Base-by-base conservation (phyloP, 768 basidiomycete genomes). In the Tulasnella sp. region DNA sequence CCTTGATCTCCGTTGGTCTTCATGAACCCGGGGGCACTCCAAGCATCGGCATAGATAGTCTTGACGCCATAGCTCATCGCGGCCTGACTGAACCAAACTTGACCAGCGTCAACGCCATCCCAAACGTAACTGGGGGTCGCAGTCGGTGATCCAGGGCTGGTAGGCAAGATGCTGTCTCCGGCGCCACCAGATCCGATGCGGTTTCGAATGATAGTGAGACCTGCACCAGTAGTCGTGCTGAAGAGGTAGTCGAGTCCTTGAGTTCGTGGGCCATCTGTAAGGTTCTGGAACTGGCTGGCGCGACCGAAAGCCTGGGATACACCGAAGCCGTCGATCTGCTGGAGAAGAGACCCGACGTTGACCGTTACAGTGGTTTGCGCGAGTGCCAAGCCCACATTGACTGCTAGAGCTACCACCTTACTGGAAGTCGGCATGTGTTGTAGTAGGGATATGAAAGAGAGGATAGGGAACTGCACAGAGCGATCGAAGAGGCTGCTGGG, bases 11-110 rank as follows among this genome's bases (percentile, higher is more conserved):
- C 81, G 50, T 78, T 79, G 22, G 81, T 81, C 77, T 81, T 81
- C 81, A 81, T 81, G 50, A 78, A 81, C 7, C 81, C 81, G 6
- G 81, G 81, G 12, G 81, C 81, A 58, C 77, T 78, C 81, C 81
- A 81, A 18, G 81, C 81, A 72, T 81, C 78, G 31, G 81, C 81
- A 64, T 81, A 81, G 78, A 81, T 50, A 22, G 58, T 78, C 28
- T 44, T 78, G 41, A 79, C 77, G 34, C 78, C 78, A 50, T 78
- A 75, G 24, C 28, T 75, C 41, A 81, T 48, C 16, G 81, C 81
- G 18, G 46, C 20, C 72, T 78, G 40, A 69, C 69, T 44, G n/a
- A 81, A 54, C 77, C 77, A 78, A 16, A 81, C 50, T 73, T 81
- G 81, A n/a, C 69, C 77, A 58, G 44, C 58, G 74, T 78, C 76